phyloP scores from a whole-genome alignment of 2,329 filamentous ascomycete genomes.

The Hymenoscyphus linearis region DNA sequence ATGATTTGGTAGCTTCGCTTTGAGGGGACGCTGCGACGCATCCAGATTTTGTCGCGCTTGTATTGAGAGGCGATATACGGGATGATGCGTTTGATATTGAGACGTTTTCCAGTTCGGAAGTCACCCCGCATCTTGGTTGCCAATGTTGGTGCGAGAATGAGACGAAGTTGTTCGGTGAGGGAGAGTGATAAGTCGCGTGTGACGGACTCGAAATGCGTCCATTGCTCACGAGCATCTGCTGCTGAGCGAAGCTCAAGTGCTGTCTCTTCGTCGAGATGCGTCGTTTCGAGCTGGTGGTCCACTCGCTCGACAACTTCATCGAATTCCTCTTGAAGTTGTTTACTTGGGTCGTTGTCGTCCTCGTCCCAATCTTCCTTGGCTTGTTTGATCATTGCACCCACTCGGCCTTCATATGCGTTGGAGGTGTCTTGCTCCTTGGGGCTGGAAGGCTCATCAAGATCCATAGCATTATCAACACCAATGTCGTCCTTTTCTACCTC shows the following conservation, averaged over 20 bases:
- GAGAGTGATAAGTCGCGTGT: slow-evolving; percentile 84
- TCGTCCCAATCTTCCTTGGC: slow-evolving; percentile 40
- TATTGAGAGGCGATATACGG: slow-evolving; percentile 97
- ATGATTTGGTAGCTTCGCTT: slow-evolving; percentile 97
- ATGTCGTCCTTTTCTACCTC: slow-evolving; percentile 41
- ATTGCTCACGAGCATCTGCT: slow-evolving; percentile 65
- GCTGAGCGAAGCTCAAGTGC: slow-evolving; percentile 33
- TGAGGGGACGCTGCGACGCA: slow-evolving; percentile 84
- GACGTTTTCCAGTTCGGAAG: slow-evolving; percentile 93
- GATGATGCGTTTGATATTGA: slow-evolving; percentile 99
- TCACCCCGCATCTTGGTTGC: slow-evolving; percentile 95
- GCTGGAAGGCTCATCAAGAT: slow-evolving; percentile 37
- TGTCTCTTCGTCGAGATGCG: slow-evolving; percentile 50
- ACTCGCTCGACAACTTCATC: slow-evolving; percentile 36
- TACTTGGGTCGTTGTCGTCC: slow-evolving; percentile 46
- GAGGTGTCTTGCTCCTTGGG: slow-evolving; percentile 39
- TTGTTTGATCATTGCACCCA: slow-evolving; percentile 52
- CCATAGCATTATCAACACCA: slow-evolving; percentile 39
- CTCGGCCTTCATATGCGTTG: slow-evolving; percentile 49
- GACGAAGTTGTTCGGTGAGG: slow-evolving; percentile 87
- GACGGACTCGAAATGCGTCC: slow-evolving; percentile 76
- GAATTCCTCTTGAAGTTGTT: slow-evolving; percentile 33
- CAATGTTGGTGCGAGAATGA: slow-evolving; percentile 90
- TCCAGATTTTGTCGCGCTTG: slow-evolving; percentile 99
- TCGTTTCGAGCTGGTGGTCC: slow-evolving; percentile 61